Percentiles rank a stretch among this genome's conserved stretches.
phyloP scores from a whole-genome alignment of 2,329 filamentous ascomycete genomes.

The Pleurostoma richardsiae region DNA sequence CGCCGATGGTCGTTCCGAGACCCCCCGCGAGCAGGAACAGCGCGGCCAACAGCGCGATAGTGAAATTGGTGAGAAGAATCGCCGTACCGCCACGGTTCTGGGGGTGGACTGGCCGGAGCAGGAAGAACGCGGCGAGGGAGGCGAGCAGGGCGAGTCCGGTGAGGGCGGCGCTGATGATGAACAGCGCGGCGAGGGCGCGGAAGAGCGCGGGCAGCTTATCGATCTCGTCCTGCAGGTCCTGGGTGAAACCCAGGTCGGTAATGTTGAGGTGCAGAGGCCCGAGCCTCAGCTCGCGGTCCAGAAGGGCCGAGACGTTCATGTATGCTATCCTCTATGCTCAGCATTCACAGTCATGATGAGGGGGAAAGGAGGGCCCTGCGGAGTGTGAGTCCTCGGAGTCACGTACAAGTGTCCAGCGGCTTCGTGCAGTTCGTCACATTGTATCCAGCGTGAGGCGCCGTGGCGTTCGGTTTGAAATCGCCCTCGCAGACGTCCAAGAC shows the following conservation, averaged over 20 bases:
- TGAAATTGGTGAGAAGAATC: conserved; percentile 29
- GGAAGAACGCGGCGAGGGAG: conserved; percentile 7
- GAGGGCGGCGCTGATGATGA: conserved; percentile 10
- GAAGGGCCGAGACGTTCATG: conserved; percentile 12
- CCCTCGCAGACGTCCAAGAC: conserved; percentile 23
- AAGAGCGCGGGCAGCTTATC: conserved; percentile 10
- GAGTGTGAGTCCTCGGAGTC: no score
- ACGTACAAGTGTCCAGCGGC: conserved; percentile 10
- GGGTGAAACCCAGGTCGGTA: conserved; percentile 10
- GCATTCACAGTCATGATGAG: neutral
- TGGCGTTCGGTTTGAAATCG: conserved; percentile 18
- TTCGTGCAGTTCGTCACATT: conserved; percentile 18
- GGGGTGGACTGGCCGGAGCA: conserved; percentile 3
- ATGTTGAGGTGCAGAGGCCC: conserved; percentile 12
- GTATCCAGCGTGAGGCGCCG: conserved; percentile 12
- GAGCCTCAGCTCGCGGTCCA: conserved; percentile 11
- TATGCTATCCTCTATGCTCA: conserved; percentile 1
- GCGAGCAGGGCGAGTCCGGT: conserved; percentile 9
- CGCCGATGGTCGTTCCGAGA: conserved; percentile 34
- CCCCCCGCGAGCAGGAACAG: conserved; percentile 34
- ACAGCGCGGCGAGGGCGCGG: conserved; percentile 12
- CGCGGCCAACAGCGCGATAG: conserved; percentile 27
- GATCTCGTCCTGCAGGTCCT: conserved; percentile 8
- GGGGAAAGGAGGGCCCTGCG: neutral
- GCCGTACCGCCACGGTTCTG: conserved; percentile 2